phyloP scores from a whole-genome alignment of 495 filamentous ascomycete species.

The Astrothelium macrocarpum region DNA sequence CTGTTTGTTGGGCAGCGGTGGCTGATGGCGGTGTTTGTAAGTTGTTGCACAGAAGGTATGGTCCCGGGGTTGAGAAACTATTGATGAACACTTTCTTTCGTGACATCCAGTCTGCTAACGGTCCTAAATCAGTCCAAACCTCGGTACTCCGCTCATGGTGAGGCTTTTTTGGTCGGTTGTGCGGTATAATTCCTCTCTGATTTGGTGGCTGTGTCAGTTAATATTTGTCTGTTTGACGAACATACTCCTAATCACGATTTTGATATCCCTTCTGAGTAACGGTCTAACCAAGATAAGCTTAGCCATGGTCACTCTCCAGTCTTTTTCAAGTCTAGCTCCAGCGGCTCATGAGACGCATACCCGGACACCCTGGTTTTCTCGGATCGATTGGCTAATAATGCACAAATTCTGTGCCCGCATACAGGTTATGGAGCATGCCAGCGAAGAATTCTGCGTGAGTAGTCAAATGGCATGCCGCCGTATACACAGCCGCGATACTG shows the following conservation, averaged over 20 bases:
- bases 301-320: conserved; percentile 27
- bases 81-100: neutral
- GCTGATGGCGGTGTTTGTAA: conserved; percentile 23
- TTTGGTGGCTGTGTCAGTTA: conserved; percentile 30
- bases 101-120: neutral
- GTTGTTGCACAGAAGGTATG: conserved; percentile 33
- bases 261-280: conserved; percentile 87
- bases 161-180: neutral
- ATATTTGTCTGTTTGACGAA: conserved; percentile 82
- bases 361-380: neutral
- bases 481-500: conserved; percentile 11
- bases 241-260: conserved; percentile 79
- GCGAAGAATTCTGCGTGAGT: conserved; percentile 34
- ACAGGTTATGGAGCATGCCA: conserved; percentile 31
- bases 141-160: conserved; percentile 63
- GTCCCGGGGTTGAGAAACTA: neutral
- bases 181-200: too few species aligned
- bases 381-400: conserved; percentile 16
- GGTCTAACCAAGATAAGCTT: conserved; percentile 65
- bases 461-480: neutral
- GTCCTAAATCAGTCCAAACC: conserved; percentile 38
- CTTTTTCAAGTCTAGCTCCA: conserved; percentile 8
- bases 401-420: conserved; percentile 4
- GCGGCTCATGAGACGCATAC: conserved; percentile 7
- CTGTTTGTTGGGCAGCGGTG: neutral